phyloP scores from a whole-genome alignment of 371 early-diverging fungal species.

The Circinella umbellata region DNA sequence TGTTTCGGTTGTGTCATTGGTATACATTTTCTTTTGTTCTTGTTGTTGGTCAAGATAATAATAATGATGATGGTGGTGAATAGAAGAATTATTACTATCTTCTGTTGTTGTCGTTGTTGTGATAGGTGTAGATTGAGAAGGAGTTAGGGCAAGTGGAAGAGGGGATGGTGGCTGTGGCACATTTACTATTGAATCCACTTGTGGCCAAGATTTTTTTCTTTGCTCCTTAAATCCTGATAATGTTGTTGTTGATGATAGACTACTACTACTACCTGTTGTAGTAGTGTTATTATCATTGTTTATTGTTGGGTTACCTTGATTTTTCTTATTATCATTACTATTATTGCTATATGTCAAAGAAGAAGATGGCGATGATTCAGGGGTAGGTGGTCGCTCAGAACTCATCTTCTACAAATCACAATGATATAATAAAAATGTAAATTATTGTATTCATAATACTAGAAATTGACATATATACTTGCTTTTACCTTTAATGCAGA shows the following conservation, averaged over 20 bases:
- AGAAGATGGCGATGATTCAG: not conserved
- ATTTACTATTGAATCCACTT: slow-evolving; percentile 1
- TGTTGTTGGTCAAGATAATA: slow-evolving; percentile 29
- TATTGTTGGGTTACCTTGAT: not conserved
- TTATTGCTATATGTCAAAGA: too few relatives aligned
- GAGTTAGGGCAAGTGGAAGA: not conserved
- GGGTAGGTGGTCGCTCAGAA: slow-evolving; percentile 1
- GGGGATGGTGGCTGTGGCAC: slow-evolving; percentile 7
- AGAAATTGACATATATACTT: not conserved
- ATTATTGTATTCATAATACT: not conserved
- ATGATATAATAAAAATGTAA: not conserved
- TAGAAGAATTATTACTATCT: slow-evolving; percentile 13
- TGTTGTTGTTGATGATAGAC: not conserved
- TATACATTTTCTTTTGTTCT: slow-evolving; percentile 8
- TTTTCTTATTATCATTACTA: too few relatives aligned
- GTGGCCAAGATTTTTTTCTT: slow-evolving; percentile 4
- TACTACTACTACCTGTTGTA: not conserved
- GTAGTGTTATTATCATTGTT: not conserved
- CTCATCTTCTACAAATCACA: not conserved
- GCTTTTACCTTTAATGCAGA: not conserved
- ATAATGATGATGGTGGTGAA: slow-evolving; percentile 47
- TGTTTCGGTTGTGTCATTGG: not conserved
- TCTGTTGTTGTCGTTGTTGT: not conserved
- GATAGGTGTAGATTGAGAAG: slow-evolving; percentile 10
- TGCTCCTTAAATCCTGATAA: not conserved